Conservation (phyloP, 2,329 filamentous ascomycete species). For the Aureobasidium uvarum region DNA sequence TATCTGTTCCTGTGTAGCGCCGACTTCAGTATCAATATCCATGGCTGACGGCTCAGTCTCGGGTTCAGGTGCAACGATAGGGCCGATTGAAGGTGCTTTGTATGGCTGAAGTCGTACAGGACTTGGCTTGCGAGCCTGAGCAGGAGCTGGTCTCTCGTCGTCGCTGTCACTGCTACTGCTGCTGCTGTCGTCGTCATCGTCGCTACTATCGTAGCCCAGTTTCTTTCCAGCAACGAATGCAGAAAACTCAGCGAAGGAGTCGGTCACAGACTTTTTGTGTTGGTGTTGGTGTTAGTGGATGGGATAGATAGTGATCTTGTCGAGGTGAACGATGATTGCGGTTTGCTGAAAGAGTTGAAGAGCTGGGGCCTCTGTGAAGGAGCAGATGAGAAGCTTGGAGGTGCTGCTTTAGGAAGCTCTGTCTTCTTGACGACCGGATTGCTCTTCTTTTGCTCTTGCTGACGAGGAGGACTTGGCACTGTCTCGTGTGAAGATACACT, state of each 20-base stretch:
- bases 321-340: constrained; percentile 6
- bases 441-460: constrained; percentile 10
- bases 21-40: constrained; percentile 5
- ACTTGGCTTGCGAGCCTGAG: background rate
- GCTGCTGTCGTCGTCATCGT: constrained; percentile 10
- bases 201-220: constrained; percentile 11
- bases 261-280: constrained; percentile 1
- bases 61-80: background rate
- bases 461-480: background rate
- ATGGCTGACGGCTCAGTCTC: constrained; percentile 13
- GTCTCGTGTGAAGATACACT: background rate
- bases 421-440: background rate
- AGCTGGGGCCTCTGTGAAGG: background rate
- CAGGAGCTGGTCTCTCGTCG: constrained; percentile 9
- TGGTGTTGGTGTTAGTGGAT: background rate
- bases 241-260: constrained; percentile 16
- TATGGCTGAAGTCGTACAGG: background rate
- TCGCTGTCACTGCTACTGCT: constrained; percentile 16
- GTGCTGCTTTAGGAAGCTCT: background rate
- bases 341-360: background rate
- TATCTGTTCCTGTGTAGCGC: background rate
- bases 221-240: constrained; percentile 11
- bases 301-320: background rate
- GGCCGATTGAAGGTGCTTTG: background rate
- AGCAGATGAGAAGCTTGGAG: constrained; percentile 1